Evolutionary conservation across 441 rosid species (phyloP).

Genomic region (Gossypium aridum): DNA sequence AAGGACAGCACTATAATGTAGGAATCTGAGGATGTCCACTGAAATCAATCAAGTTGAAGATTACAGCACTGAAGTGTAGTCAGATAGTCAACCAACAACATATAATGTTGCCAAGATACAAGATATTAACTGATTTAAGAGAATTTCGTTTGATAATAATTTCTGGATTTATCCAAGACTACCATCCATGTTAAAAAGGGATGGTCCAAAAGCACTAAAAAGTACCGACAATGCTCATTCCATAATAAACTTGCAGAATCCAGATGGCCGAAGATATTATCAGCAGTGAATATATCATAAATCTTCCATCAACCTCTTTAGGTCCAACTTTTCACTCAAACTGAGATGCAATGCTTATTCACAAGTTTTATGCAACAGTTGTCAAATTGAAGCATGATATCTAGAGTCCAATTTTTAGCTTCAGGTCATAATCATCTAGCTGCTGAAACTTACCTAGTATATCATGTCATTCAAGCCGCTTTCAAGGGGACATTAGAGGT

Average conservation of each 20-base stretch:
- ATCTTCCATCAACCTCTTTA: not conserved
- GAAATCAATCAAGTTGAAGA: not conserved
- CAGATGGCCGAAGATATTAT: not conserved
- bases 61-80: not conserved
- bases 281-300: not conserved
- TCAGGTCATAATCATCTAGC: not conserved
- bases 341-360: not conserved
- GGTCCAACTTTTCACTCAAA: not conserved
- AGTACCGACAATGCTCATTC: not conserved
- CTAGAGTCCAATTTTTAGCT: not conserved
- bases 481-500: not conserved
- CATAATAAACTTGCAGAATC: not conserved
- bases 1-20: not conserved
- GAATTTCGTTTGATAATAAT: not conserved
- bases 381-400: not conserved
- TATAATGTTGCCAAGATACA: not conserved
- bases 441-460: not conserved
- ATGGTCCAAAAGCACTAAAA: not conserved
- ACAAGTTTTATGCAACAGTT: not conserved
- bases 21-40: not conserved
- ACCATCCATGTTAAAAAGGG: not conserved
- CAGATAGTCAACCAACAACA: slow-evolving; percentile 1
- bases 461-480: not conserved
- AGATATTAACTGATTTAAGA: not conserved
- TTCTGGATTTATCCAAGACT: not conserved